Evolutionary conservation across 768 basidiomycete species (phyloP).

Genomic region (Tricholoma saponaceum): DNA sequence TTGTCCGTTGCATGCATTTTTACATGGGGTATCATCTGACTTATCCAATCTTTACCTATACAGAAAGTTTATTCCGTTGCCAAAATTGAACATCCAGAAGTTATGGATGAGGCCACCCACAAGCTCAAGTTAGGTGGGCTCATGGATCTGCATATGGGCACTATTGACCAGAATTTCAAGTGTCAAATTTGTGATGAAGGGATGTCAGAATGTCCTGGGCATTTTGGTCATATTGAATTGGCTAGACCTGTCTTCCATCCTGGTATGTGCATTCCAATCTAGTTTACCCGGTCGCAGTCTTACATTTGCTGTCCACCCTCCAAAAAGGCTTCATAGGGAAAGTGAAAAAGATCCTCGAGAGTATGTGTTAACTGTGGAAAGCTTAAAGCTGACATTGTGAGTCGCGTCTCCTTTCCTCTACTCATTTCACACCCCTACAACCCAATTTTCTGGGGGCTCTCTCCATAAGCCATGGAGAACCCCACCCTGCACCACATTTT

Average conservation of each 20-base stretch:
- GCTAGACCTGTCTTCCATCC: constrained; percentile 97
- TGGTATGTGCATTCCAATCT: constrained; percentile 47
- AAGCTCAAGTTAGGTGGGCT: constrained; percentile 90
- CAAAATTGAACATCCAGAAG: constrained; percentile 97
- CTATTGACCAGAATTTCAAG: constrained; percentile 96
- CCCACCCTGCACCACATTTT: constrained; percentile 83
- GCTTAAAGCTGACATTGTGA: constrained; percentile 95
- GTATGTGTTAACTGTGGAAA: constrained; percentile 98
- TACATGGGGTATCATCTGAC: constrained; percentile 4
- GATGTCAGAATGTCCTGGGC: constrained; percentile 99
- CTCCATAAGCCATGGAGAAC: constrained; percentile 88
- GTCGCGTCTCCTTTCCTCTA: constrained; percentile 75
- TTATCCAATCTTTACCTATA: constrained; percentile 14
- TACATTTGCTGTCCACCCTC: background rate
- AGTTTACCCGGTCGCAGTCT: background rate
- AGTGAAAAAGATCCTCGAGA: constrained; percentile 99
- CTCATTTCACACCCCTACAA: constrained; percentile 94
- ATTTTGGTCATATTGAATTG: constrained; percentile 98
- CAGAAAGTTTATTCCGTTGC: constrained; percentile 99
- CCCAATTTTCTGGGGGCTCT: constrained; percentile 99
- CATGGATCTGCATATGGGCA: constrained; percentile 98
- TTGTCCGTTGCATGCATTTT: constrained; percentile 53
- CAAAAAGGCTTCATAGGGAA: constrained; percentile 89
- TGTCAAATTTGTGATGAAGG: constrained; percentile 99
- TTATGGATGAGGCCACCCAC: constrained; percentile 92